A percentile compares a stretch with the other conserved stretches of the same genome.
phyloP scores from a whole-genome alignment of 306 rosid species.

The Hippophae rhamnoides region DNA sequence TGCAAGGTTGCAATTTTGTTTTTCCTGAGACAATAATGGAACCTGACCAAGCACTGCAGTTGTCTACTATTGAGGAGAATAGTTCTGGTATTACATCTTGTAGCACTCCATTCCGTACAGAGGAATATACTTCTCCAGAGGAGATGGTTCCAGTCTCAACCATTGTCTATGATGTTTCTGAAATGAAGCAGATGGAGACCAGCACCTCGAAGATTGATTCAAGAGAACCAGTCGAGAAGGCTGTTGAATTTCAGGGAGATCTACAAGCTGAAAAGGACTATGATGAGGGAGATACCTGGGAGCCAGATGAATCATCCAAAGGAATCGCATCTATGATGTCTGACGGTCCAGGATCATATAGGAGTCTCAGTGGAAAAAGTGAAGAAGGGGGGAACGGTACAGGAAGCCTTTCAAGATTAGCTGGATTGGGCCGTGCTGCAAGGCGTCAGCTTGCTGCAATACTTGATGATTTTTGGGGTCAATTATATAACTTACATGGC shows the following conservation, averaged over 20 bases:
- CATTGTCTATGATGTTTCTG: conserved; percentile 35
- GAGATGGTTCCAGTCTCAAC: conserved; percentile 37
- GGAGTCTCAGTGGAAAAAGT: conserved; percentile 80
- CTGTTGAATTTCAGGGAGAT: conserved; percentile 43
- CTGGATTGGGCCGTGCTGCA: conserved; percentile 93
- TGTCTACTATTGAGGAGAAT: conserved; percentile 33
- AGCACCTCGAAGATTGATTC: conserved; percentile 26
- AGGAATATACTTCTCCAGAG: conserved; percentile 29
- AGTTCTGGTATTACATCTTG: conserved; percentile 27
- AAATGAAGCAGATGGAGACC: conserved; percentile 22
- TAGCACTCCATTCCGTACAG: conserved; percentile 20
- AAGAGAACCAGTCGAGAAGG: conserved; percentile 38
- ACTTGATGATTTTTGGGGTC: conserved; percentile 92
- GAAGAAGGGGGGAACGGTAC: conserved; percentile 78
- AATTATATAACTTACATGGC: conserved; percentile 74
- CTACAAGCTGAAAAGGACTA: conserved; percentile 52
- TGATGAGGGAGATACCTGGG: conserved; percentile 71
- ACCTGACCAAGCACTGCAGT: conserved; percentile 36
- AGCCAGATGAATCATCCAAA: conserved; percentile 56
- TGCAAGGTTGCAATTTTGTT: conserved; percentile 26
- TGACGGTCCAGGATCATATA: conserved; percentile 85
- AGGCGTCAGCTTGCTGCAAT: conserved; percentile 71
- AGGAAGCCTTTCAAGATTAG: conserved; percentile 90
- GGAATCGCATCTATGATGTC: conserved; percentile 35
- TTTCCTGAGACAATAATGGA: conserved; percentile 48